phyloP scores from a whole-genome alignment of 352 stramenopile genomes.

The Globisporangium recalcitrans region DNA sequence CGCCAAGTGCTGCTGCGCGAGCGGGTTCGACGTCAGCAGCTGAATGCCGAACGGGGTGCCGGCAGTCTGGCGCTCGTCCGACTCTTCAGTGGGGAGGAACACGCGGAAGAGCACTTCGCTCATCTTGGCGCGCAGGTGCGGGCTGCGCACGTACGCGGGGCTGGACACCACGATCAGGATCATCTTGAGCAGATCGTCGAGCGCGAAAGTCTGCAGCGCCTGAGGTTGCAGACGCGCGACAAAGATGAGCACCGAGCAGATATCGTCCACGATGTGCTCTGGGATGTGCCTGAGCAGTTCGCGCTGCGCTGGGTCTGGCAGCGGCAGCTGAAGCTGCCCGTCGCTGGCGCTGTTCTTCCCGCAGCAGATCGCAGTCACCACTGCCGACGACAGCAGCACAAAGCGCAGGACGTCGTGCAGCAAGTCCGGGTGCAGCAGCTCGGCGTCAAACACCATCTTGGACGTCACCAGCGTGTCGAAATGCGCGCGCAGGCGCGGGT shows the following conservation, averaged over 20 bases:
- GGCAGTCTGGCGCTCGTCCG: conserved; percentile 66
- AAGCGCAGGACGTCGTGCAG: conserved; percentile 76
- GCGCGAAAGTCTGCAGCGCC: conserved; percentile 74
- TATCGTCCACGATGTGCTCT: conserved; percentile 95
- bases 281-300: conserved; percentile 80
- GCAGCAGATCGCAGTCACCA: conserved; percentile 58
- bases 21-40: conserved; percentile 52
- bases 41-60: conserved; percentile 40
- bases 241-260: conserved; percentile 90
- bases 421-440: conserved; percentile 72
- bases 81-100: conserved; percentile 90
- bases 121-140: conserved; percentile 94
- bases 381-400: conserved; percentile 51
- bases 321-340: conserved; percentile 31
- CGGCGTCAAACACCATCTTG: conserved; percentile 80
- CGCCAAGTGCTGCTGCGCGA: conserved; percentile 87
- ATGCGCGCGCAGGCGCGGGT: conserved; percentile 64
- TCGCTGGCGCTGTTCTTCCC: conserved; percentile 7
- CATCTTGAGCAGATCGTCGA: conserved; percentile 88
- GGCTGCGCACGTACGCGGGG: conserved; percentile 78
- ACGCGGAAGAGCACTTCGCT: conserved; percentile 95
- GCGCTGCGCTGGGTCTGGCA: conserved; percentile 23
- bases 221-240: conserved; percentile 85
- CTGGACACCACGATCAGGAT: conserved; percentile 90
- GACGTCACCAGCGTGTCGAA: conserved; percentile 64